Conservation (phyloP, 352 stramenopile species). For the Phytophthora chlamydospora region DNA sequence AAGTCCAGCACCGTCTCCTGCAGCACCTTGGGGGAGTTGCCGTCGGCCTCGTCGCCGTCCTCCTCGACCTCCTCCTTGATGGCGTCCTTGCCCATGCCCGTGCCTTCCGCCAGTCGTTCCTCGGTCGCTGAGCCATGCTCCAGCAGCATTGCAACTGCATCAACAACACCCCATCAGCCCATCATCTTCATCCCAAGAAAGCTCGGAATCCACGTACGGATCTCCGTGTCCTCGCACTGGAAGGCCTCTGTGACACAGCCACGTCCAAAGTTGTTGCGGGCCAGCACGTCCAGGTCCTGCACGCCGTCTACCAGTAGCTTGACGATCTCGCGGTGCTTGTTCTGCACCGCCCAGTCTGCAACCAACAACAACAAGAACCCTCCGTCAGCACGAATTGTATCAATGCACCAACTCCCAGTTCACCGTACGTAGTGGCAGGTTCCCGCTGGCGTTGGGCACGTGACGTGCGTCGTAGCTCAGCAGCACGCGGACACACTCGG, state of each 20-base stretch:
- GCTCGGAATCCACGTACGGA: constrained; percentile 53
- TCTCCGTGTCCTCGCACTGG: constrained; percentile 83
- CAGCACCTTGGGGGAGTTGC: constrained; percentile 63
- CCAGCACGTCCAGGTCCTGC: constrained; percentile 79
- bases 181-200: not conserved
- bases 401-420: not conserved
- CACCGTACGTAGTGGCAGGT: constrained; percentile 72
- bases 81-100: constrained; percentile 69
- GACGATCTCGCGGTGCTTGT: constrained; percentile 82
- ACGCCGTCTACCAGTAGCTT: constrained; percentile 75
- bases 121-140: constrained; percentile 83
- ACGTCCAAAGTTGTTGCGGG: constrained; percentile 82
- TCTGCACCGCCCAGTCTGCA: constrained; percentile 88
- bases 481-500: constrained; percentile 66
- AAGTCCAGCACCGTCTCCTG: constrained; percentile 88
- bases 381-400: not conserved
- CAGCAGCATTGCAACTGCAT: constrained; percentile 68
- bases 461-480: constrained; percentile 59
- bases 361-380: constrained; percentile 6
- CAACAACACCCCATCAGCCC: constrained; percentile 1
- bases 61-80: constrained; percentile 76
- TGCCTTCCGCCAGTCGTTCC: constrained; percentile 73
- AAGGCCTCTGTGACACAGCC: constrained; percentile 87
- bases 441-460: constrained; percentile 75
- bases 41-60: constrained; percentile 52